Base-by-base conservation (phyloP, 176 grass and related monocot species). In the Aegilops speltoides region DNA sequence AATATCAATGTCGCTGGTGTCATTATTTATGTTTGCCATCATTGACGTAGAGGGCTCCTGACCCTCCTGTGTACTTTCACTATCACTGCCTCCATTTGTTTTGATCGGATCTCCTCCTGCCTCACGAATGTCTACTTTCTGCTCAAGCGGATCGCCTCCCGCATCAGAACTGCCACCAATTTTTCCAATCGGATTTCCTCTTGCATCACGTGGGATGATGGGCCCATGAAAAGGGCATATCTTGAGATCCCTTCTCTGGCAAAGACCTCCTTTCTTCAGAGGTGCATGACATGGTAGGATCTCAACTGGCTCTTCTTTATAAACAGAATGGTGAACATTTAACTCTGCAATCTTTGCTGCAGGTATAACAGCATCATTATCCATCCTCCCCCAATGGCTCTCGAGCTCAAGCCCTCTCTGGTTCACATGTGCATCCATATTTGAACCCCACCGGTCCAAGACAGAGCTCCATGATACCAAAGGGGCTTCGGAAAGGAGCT, bases 291-390 rank as follows among this genome's bases (percentile, higher is more conserved):
- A 98, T 79, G 91, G 93, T 76, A 52, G 67, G 73, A 96, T 94
- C 76, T 98, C 90, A 78, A 90, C 82, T 24, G 84, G 75, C 19
- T 88, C 96, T 88, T 98, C 96, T 86, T 92, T 89, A 92, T 98
- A 98, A 79, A 98, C 15, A 52, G 86, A 91, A 71, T 83, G 66
- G 80, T 98, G 92, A 86, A 96, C 78, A 84, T 76, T 98, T 69
- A 98, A 86, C 85, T 98, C 96, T 28, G 96, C 92, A 85, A 98
- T 94, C 83, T 96, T 98, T 54, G 93, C 88, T 43, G 92, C 93
- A 79, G 96, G 93, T 89, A 98, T 98, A 85, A 95, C 89, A 67
- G 91, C 94, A 85, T 96, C 93, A 82, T 96, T 89, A 77, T 98
- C 93, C 34, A 98, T 90, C 80, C 96, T 95, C 29, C 96, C 96